Base-by-base conservation (phyloP, 192 early-diverging fungal genomes). In the Thamnidium elegans region DNA sequence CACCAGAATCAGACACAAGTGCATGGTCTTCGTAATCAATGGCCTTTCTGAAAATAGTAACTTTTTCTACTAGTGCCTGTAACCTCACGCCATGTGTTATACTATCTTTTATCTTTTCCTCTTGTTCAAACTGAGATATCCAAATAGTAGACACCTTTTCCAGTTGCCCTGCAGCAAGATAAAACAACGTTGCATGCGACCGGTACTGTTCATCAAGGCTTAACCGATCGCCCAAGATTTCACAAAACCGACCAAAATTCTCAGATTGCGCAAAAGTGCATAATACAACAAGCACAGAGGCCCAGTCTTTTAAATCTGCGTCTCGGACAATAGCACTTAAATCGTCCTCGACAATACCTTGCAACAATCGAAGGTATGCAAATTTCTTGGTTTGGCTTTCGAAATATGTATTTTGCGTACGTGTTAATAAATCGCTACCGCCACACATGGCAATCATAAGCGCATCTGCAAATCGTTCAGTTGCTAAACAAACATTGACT, bases 181-280 rank as follows among this genome's bases (percentile, higher is more conserved):
- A 93, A 54, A 92, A 94, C 11, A 96, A 72, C 15, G 83, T 86
- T 50, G 93, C 92, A 77, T 74, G 80, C 52, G 52, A 72, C 55
- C 72, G 63, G 34, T 72, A 69, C 2, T n/a, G 58, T 55, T 8
- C 7, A 1, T 10, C 15, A 20, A n/a, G n/a, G n/a, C n/a, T 68
- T 72, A 47, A 72, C 20, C 89, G 81, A 19, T 78, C 71, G 13
- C 89, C 91, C 10, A 92, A 82, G 1, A 68, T 66, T 54, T 87
- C 84, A 60, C 86, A 87, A 31, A 90, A 63, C 13, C 64, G 68
- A 43, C 81, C 80, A 70, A 92, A 90, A 54, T 94, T 90, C 39
- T 98, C 95, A n/a, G 88, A 75, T 53, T 85, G 82, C 43, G 88
- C 91, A 73, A 96, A 97, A 0, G 93, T 97, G 79, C 94, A 98